These are phyloP conservation scores for Colletotrichum sidae DNA, from an alignment of 2,329 filamentous ascomycete genomes.

Conservation along the genomic window DNA sequence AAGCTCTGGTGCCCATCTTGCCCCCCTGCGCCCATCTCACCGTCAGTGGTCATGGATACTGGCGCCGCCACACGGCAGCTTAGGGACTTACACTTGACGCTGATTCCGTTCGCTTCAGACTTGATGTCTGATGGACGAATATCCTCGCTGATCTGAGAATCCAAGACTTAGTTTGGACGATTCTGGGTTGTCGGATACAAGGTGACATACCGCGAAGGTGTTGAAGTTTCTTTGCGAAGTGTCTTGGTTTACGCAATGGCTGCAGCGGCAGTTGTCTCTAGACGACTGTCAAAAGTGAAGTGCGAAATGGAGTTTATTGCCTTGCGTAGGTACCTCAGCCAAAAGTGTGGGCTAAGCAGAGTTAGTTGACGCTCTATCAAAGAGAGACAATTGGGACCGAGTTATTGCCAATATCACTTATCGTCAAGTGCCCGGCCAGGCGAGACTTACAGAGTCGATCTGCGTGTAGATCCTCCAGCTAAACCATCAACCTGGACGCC, in stretches of 20 bases:
- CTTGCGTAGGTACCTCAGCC: slow-evolving; percentile 35
- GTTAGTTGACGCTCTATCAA: slow-evolving; percentile 4
- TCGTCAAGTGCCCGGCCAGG: neutral
- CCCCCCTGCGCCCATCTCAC: slow-evolving; percentile 63
- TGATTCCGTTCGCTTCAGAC: slow-evolving; percentile 44
- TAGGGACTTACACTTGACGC: slow-evolving; percentile 46
- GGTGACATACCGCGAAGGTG: slow-evolving; percentile 50
- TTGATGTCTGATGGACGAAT: slow-evolving; percentile 45
- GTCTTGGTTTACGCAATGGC: slow-evolving; percentile 53
- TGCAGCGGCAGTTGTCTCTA: slow-evolving; percentile 59
- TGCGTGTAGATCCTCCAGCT: slow-evolving; percentile 10
- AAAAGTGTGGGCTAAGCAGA: slow-evolving; percentile 35
- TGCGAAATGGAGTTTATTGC: neutral
- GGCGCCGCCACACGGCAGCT: neutral
- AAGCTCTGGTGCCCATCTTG: slow-evolving; percentile 75
- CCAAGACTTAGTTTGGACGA: neutral
- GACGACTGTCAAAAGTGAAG: slow-evolving; percentile 1
- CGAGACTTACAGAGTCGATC: slow-evolving; percentile 36
- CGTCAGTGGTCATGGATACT: neutral
- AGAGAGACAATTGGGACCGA: neutral
- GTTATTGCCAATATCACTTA: neutral
- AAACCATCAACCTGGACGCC: slow-evolving; percentile 27
- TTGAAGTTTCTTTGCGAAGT: slow-evolving; percentile 57
- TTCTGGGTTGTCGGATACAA: neutral
- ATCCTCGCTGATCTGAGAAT: slow-evolving; percentile 46